phyloP scores from a whole-genome alignment of 352 stramenopile species.

The Pythium pectinolyticum region DNA sequence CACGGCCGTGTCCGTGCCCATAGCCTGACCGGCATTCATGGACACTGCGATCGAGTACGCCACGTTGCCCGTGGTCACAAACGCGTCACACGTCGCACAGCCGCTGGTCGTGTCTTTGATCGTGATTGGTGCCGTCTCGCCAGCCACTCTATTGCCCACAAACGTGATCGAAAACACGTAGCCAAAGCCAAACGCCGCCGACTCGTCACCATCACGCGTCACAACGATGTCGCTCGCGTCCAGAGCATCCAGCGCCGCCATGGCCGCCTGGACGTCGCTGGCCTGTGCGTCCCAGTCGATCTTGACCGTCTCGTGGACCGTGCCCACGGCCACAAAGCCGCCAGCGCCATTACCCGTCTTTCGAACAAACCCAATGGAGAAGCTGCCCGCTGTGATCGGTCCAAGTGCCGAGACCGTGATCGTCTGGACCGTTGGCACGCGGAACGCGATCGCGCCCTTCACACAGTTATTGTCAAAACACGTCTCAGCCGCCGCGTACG shows the following conservation, averaged over 20 bases:
- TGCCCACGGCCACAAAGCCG: conserved; percentile 32
- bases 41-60: conserved; percentile 30
- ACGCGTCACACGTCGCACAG: conserved; percentile 27
- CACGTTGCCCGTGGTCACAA: conserved; percentile 40
- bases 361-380: conserved; percentile 46
- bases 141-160: conserved; percentile 65
- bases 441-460: conserved; percentile 55
- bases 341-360: conserved; percentile 31
- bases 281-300: conserved; percentile 51
- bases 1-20: conserved; percentile 73
- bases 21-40: conserved; percentile 48
- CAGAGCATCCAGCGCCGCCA: conserved; percentile 41
- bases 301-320: conserved; percentile 13
- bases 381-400: conserved; percentile 52
- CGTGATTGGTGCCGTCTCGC: conserved; percentile 47
- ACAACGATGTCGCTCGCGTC: conserved; percentile 57
- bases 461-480: conserved; percentile 59
- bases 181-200: conserved; percentile 52
- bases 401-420: conserved; percentile 56
- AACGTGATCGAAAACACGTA: conserved; percentile 80
- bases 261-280: conserved; percentile 28
- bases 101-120: conserved; percentile 27
- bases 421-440: conserved; percentile 71
- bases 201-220: conserved; percentile 69
- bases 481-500: conserved; percentile 39